phyloP scores from a whole-genome alignment of 129 eudicot species.

The Lactuca sativa region DNA sequence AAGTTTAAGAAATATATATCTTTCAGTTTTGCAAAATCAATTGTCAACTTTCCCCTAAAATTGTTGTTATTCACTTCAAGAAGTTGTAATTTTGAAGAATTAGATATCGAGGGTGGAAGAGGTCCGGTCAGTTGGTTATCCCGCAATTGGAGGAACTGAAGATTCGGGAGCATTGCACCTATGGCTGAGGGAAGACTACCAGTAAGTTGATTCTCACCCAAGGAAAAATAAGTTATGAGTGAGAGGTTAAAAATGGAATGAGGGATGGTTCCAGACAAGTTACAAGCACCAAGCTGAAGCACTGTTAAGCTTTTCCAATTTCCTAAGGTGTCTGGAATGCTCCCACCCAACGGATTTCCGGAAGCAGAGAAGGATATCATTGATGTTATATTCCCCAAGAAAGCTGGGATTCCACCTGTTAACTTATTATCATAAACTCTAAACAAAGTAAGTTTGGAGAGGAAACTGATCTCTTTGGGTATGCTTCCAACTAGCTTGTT shows the following conservation, averaged over 20 bases:
- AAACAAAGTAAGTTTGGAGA: not conserved
- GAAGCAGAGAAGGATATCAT: not conserved
- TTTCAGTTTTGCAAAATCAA: slow-evolving; percentile 10
- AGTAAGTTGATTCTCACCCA: slow-evolving; percentile 9
- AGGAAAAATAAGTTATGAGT: not conserved
- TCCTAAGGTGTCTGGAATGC: not conserved
- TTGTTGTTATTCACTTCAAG: slow-evolving; percentile 2
- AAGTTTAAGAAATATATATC: not conserved
- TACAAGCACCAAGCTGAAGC: not conserved
- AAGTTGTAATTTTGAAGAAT: slow-evolving; percentile 10
- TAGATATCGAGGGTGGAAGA: slow-evolving; percentile 28
- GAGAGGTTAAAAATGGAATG: slow-evolving; percentile 25
- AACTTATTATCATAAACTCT: too few relatives aligned
- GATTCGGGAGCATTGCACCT: slow-evolving; percentile 21
- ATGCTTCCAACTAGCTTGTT: not conserved
- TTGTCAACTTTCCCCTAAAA: slow-evolving; percentile 8
- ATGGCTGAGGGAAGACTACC: slow-evolving; percentile 27
- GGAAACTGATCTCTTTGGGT: not conserved
- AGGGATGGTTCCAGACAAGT: slow-evolving; percentile 29
- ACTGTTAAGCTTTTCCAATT: not conserved
- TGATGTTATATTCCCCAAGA: not conserved
- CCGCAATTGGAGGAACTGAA: not conserved
- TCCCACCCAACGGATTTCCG: not conserved
- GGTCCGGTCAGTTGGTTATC: slow-evolving; percentile 16
- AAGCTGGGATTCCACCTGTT: not conserved